Base-by-base conservation (phyloP, 106 monocot genomes). In the Acorus calamus region DNA sequence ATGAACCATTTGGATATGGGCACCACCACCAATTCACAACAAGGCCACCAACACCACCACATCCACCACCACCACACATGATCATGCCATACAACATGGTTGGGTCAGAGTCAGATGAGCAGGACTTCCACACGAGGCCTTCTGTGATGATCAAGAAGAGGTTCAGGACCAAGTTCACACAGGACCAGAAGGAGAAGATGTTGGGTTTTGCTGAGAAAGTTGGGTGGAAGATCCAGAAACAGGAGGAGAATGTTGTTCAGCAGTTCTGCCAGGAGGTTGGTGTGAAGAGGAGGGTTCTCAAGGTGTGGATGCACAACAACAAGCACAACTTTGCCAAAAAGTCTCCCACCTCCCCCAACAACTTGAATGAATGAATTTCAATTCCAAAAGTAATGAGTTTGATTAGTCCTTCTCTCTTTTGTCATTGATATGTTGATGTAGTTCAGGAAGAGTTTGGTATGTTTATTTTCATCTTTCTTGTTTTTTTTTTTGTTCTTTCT, bases 271-370 rank as follows among this genome's bases (percentile, higher is more conserved):
- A 81, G 61, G 93, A 93, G 78, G 83, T 86, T 56, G 88, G 88
- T 3, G 83, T 93, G 28, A 88, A 72, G 76, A 69, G 93, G 57
- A 74, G 89, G 42, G 93, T 93, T 7, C 93, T 93, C 64, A 93
- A 89, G 72, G 93, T 93, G 2, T 93, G 93, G 93, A 93, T 93
- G 89, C 89, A 93, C 71, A 93, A 93, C 80, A 93, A 93, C 76
- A 93, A 93, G 78, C 93, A 93, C 55, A 83, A 65, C 66, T 70
- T 83, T 6, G 80, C 88, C n/a, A 88, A 78, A 74, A 93, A 84
- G 28, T 74, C 43, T 14, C 52, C 62, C 54, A 56, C 13, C 56
- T n/a, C 9, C 9, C 9, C 4, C 28, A 28, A 28, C 28, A 28
- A 28, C 28, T 28, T 28, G 28, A 28, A 28, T 28, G 28, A 28